Evolutionary conservation across 257 asterid genomes (phyloP), one percentile per base, ranked within the genome.

Genomic region (Fraxinus cuspidata): DNA sequence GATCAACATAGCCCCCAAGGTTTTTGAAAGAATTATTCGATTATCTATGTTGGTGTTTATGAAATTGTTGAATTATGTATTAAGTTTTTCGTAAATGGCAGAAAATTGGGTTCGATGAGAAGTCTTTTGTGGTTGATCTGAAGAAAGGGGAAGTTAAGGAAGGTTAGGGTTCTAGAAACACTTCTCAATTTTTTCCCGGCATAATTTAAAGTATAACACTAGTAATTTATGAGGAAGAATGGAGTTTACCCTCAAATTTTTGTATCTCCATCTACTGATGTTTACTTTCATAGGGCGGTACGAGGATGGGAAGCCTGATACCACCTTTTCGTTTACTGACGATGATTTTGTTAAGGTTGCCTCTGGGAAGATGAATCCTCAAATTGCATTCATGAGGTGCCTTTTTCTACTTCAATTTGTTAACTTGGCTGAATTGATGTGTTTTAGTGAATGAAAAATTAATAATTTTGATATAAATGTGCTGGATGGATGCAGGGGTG

Each of bases 1-100:
- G 87, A 88, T 92, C 71, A 91, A 94, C 70, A 86, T 94, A 68
- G 97, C 99, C 21, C 99, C 99, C 19, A 92, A 94, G 99, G 99
- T 94, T 66, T 38, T 47, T 63, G 3, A 21, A 34, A 5, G 7
- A 21, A 5, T 38, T 16, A 1, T 72, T 3, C 5, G 44, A 44
- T 51, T 74, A 5, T 40, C 9, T 56, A 3, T 13, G 71, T 47
- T 74, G 38, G n/a, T 19, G 10, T 63, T 68, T 1, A 15, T 66
- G 42, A n/a, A n/a, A 19, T 78, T 9, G 19, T 64, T 58, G 66
- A 34, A 58, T 58, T 9, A 25, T 23, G 68, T 25, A 18, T 15
- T 23, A 2, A 4, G 29, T 19, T 44, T 0, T 0, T 6, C 5
- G 18, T 21, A 68, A 79, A 81, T 71, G 74, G 71, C 84, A 91